Conservation (phyloP, 140 eudicot genomes). For the Stevia rebaudiana region DNA sequence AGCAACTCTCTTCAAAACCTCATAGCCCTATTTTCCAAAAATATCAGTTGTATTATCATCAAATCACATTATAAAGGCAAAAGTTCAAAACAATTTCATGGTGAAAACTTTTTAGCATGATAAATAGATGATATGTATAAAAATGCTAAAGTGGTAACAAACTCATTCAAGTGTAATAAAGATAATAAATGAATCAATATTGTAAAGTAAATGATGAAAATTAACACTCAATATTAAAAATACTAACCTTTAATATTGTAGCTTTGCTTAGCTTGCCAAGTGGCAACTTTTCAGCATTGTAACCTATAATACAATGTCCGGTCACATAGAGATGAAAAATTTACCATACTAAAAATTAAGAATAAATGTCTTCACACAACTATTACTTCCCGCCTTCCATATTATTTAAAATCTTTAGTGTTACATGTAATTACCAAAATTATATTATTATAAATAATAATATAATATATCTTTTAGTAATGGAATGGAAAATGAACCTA, state of each 20-base stretch:
- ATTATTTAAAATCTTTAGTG: neutral
- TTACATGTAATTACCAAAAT: neutral
- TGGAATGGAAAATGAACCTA: slow-evolving; percentile 43
- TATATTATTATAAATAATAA: neutral
- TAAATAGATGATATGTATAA: neutral
- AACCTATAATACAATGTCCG: slow-evolving; percentile 40
- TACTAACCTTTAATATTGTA: slow-evolving; percentile 73
- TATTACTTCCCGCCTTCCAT: neutral
- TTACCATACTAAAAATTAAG: neutral
- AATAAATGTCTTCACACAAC: neutral
- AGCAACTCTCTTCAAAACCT: slow-evolving; percentile 82
- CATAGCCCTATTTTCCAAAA: slow-evolving; percentile 62
- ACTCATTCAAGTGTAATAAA: neutral
- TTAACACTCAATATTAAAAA: neutral
- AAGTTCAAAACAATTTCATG: neutral
- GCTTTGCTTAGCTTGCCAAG: slow-evolving; percentile 89
- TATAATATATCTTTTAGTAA: neutral
- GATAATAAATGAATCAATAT: neutral
- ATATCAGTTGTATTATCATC: slow-evolving; percentile 8
- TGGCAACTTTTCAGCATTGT: slow-evolving; percentile 96
- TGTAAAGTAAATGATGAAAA: neutral
- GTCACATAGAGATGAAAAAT: slow-evolving; percentile 1
- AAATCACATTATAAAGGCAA: slow-evolving; percentile 7
- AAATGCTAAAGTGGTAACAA: neutral
- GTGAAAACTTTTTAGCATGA: neutral